Conservation (phyloP, 2,329 filamentous ascomycete genomes). For the Grosmannia penicillata region DNA sequence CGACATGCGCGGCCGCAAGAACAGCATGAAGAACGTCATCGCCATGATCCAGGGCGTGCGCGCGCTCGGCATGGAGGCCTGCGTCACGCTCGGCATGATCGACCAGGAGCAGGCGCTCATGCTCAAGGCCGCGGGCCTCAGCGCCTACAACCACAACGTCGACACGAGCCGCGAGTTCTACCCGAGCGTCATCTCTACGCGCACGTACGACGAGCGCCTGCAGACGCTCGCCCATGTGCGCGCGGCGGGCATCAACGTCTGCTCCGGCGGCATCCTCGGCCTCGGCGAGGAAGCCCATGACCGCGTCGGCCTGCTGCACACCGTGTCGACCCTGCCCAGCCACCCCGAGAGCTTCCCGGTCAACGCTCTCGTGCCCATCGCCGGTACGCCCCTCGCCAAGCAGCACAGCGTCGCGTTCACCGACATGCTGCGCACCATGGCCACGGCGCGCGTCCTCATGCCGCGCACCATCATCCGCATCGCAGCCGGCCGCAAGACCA, state of each 20-base stretch:
- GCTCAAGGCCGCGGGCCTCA: conserved; percentile 70
- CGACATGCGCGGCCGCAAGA: conserved; percentile 85
- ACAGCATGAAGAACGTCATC: conserved; percentile 67
- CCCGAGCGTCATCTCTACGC: conserved; percentile 70
- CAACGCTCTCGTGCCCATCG: conserved; percentile 81
- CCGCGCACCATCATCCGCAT: conserved; percentile 76
- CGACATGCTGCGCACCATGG: conserved; percentile 66
- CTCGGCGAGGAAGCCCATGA: conserved; percentile 67
- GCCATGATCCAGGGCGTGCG: conserved; percentile 74
- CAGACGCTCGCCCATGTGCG: conserved; percentile 67
- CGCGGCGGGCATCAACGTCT: conserved; percentile 78
- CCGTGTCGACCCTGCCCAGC: conserved; percentile 61
- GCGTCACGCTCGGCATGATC: conserved; percentile 91
- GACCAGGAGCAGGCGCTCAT: conserved; percentile 66
- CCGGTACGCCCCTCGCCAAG: conserved; percentile 73
- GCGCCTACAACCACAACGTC: conserved; percentile 89
- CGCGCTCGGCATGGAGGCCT: conserved; percentile 74
- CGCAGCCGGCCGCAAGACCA: conserved; percentile 68
- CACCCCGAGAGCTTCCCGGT: conserved; percentile 89
- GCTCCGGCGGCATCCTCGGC: conserved; percentile 77
- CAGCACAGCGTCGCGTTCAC: conserved; percentile 60
- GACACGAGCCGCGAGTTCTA: conserved; percentile 86
- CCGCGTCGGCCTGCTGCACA: conserved; percentile 70
- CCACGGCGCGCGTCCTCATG: conserved; percentile 70
- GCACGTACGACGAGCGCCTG: conserved; percentile 76